Evolutionary conservation across 176 grass and related monocot species (phyloP).

Genomic region (Hordeum marinum): DNA sequence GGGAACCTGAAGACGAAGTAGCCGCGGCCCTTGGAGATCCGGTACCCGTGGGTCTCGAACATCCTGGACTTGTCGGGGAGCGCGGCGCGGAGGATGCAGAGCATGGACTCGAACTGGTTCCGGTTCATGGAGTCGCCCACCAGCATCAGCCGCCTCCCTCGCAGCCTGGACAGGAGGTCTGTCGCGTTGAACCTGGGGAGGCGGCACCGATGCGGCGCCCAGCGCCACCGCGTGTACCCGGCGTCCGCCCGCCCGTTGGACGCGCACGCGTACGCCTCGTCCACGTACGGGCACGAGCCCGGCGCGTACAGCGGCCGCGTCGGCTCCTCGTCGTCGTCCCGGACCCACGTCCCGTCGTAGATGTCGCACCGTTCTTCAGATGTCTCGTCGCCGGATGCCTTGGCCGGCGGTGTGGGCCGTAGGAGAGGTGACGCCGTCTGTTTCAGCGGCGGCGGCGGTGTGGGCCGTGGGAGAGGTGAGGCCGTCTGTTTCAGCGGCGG

Average conservation of each 20-base stretch:
- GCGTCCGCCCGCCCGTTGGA: constrained; percentile 63
- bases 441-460: not conserved
- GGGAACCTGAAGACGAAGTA: constrained; percentile 93
- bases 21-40: constrained; percentile 82
- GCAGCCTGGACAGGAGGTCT: constrained; percentile 67
- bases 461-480: not conserved
- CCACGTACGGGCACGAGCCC: constrained; percentile 79
- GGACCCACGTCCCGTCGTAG: constrained; percentile 77
- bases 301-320: constrained; percentile 63
- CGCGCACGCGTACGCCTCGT: constrained; percentile 81
- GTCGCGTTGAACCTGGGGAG: constrained; percentile 96
- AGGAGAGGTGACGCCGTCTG: not conserved
- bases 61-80: constrained; percentile 71
- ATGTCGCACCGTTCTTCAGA: constrained; percentile 45
- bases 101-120: constrained; percentile 93
- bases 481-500: not conserved
- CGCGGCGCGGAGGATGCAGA: constrained; percentile 59
- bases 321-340: constrained; percentile 31
- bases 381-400: not conserved
- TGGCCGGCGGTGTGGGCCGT: not conserved
- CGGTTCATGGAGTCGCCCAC: constrained; percentile 98
- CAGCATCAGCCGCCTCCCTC: constrained; percentile 76
- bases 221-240: constrained; percentile 76
- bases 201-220: constrained; percentile 60
- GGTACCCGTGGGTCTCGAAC: constrained; percentile 88